These are phyloP conservation scores for Penicillium corylophilum DNA, from an alignment of 2,329 filamentous ascomycete species.

Conservation along the genomic window DNA sequence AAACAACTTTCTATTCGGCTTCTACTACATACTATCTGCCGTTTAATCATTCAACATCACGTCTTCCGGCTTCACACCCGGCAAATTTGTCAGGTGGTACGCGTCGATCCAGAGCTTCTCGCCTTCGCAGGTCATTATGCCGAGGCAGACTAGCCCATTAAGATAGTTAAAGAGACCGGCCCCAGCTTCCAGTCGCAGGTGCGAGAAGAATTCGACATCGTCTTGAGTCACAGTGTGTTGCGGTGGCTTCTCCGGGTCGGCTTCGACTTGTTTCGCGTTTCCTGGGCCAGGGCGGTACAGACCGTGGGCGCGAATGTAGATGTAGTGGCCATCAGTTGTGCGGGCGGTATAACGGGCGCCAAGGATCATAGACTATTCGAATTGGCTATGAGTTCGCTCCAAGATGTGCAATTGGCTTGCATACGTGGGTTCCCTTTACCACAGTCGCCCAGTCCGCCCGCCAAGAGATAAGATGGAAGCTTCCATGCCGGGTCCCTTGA, in stretches of 20 bases:
- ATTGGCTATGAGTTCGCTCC: background rate
- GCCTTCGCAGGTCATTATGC: constrained; percentile 22
- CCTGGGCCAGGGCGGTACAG: constrained; percentile 25
- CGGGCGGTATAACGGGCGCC: constrained; percentile 24
- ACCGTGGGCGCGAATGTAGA: constrained; percentile 27
- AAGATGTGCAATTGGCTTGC: too few species aligned
- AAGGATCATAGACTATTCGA: constrained; percentile 22
- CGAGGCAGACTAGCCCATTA: constrained; percentile 27
- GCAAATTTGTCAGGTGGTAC: constrained; percentile 26
- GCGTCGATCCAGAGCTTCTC: constrained; percentile 27
- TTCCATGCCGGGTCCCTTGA: constrained; percentile 25
- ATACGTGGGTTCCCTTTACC: constrained; percentile 26
- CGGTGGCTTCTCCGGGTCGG: constrained; percentile 10
- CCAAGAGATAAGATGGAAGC: constrained; percentile 21
- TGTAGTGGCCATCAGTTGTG: constrained; percentile 20
- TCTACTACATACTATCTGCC: background rate
- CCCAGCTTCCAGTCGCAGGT: constrained; percentile 23
- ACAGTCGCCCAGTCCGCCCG: constrained; percentile 25
- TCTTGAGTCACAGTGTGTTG: constrained; percentile 20
- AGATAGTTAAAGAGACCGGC: constrained; percentile 25
- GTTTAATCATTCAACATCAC: constrained; percentile 14
- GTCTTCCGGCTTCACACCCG: constrained; percentile 17
- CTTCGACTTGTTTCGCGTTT: constrained; percentile 22
- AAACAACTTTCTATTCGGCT: background rate
- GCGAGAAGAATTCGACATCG: constrained; percentile 28